phyloP scores from a whole-genome alignment of 108 stramenopile species.

The Licmophora abbreviata region DNA sequence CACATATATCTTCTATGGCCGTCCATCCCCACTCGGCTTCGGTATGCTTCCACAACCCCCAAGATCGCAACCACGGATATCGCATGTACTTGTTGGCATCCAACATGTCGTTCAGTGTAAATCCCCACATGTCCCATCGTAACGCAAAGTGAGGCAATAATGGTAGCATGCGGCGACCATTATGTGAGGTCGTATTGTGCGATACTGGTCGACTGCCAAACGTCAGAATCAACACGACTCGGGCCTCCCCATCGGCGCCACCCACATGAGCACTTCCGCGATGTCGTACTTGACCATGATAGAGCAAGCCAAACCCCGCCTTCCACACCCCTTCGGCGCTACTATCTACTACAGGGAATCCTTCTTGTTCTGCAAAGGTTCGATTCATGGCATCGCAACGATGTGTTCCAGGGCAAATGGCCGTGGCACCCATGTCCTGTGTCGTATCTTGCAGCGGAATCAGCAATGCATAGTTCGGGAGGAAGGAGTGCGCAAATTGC shows the following conservation, averaged over 20 bases:
- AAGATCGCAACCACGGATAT: constrained; percentile 1
- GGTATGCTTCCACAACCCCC: background rate
- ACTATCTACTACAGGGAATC: background rate
- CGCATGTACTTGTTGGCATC: background rate
- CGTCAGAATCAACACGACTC: constrained; percentile 14
- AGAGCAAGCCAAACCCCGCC: constrained; percentile 16
- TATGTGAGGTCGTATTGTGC: background rate
- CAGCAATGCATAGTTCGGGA: constrained; percentile 14
- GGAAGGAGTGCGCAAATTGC: constrained; percentile 6
- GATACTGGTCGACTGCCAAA: constrained; percentile 9
- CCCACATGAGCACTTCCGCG: constrained; percentile 10
- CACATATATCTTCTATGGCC: too few species aligned
- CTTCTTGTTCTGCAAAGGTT: constrained; percentile 2
- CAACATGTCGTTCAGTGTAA: constrained; percentile 5
- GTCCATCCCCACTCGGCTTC: too few species aligned
- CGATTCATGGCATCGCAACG: constrained; percentile 7
- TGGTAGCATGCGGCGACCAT: background rate
- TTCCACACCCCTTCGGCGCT: constrained; percentile 10
- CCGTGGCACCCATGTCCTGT: constrained; percentile 27
- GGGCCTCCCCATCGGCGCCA: background rate
- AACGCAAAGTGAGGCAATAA: background rate
- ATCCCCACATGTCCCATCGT: constrained; percentile 13
- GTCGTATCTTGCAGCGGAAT: constrained; percentile 36
- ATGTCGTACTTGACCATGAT: constrained; percentile 9
- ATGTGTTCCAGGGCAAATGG: constrained; percentile 21